Percentiles rank a stretch among this genome's conserved stretches.
Conservation (phyloP, 2,329 filamentous ascomycete species). For the Trichophyton mentagrophytes region DNA sequence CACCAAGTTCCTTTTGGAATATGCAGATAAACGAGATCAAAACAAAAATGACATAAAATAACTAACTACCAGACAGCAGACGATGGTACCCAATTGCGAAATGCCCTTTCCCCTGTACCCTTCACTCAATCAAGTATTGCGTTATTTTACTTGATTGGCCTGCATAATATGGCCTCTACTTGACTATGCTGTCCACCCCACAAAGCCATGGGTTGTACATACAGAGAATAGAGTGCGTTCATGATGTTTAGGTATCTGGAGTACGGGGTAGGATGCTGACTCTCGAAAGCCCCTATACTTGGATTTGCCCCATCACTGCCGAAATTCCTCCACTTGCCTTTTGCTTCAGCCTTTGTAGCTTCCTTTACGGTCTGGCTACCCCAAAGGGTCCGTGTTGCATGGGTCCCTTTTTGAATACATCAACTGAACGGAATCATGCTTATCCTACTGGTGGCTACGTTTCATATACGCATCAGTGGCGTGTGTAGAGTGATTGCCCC, state of each 20-base stretch:
- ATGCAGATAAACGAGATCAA: background rate
- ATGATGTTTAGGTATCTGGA: background rate
- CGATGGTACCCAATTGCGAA: background rate
- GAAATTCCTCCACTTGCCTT: background rate
- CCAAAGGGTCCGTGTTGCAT: background rate
- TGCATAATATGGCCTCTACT: background rate
- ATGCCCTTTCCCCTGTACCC: background rate
- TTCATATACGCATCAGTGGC: background rate
- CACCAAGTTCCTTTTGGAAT: background rate
- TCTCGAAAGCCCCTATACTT: background rate
- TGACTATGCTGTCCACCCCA: background rate
- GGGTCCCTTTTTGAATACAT: background rate
- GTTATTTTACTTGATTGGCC: background rate
- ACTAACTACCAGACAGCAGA: background rate
- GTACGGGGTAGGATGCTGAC: background rate
- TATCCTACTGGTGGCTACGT: background rate
- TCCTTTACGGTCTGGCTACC: background rate
- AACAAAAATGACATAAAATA: background rate
- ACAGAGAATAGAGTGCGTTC: background rate
- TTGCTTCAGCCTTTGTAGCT: background rate
- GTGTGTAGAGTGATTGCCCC: background rate
- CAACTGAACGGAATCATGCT: background rate
- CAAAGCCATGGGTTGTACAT: background rate
- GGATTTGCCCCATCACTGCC: background rate
- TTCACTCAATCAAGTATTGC: background rate